Evolutionary conservation across 371 early-diverging fungal species (phyloP).

Genomic region (Mortierella sp.): DNA sequence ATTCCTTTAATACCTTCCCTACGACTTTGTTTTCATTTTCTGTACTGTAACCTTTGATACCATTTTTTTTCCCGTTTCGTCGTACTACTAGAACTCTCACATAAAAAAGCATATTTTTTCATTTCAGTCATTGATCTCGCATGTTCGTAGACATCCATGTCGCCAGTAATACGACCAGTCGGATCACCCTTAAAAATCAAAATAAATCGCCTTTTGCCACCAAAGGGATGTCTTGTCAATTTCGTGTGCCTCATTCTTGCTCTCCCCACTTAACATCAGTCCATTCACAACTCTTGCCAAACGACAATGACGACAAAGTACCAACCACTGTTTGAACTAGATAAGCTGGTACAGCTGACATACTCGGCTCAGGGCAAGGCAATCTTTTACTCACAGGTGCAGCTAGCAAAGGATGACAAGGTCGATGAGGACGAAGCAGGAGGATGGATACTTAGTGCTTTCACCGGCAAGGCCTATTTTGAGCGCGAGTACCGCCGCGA

Average conservation of each 20-base stretch:
- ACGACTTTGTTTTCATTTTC: conserved; percentile 9
- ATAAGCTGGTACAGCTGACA: conserved; percentile 49
- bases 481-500: conserved; percentile 52
- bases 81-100: conserved; percentile 13
- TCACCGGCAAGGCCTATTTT: conserved; percentile 51
- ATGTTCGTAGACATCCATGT: no score
- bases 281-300: not conserved
- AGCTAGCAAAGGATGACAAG: conserved; percentile 31
- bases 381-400: conserved; percentile 47
- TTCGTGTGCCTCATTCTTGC: not conserved
- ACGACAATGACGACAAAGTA: conserved; percentile 27
- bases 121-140: not conserved
- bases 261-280: not conserved
- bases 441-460: conserved; percentile 53
- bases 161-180: not conserved
- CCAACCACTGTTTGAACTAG: conserved; percentile 38
- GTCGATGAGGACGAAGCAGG: conserved; percentile 49
- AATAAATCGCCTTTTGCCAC: conserved; percentile 18
- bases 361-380: conserved; percentile 47
- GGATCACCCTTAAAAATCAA: not conserved
- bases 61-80: conserved; percentile 5
- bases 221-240: not conserved
- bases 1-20: conserved; percentile 17
- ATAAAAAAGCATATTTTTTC: conserved; percentile 8
- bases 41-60: conserved; percentile 8